Evolutionary conservation across 2,329 filamentous ascomycete genomes (phyloP), one percentile per base, ranked within the genome.

Genomic region (Fusarium sp.): DNA sequence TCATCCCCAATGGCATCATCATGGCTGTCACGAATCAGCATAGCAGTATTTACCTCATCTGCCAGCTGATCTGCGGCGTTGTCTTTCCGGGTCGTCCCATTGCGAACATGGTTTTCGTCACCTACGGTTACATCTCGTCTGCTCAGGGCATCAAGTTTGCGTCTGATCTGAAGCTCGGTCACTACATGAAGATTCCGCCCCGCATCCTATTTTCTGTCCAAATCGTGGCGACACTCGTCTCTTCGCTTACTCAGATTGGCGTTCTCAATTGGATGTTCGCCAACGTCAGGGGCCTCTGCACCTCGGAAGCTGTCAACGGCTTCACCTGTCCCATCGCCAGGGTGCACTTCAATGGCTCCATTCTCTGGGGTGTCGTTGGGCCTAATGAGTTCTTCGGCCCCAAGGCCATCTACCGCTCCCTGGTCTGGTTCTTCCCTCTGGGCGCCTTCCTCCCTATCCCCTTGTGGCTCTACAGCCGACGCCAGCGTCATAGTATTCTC

Each of bases 21-120:
- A 97, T 96, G 92, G 94, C 94, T 15, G 94, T 97, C 71, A 97
- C 94, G 10, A 97, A 96, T 78, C 93, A 95, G 77, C 93, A 96
- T 79, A 94, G 90, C 79, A 94, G 91, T 78, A 93, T 95, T 71
- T 96, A 95, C 78, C 87, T 96, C 37, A 93, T 96, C 73, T 95
- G 93, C 78, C 94, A 96, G 80, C 87, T 97, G 61, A 91, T 96
- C 69, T 95, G 93, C 68, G 94, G 94, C 57, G 90, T 88, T 53
- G 85, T 94, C 15, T 97, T 97, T 77, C 94, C 94, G 1, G 94
- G 94, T 30, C 91, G 92, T 1, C 94, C 94, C 1, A 93, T 97
- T 11, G 94, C 94, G 53, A 96, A 97, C 79, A 97, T 97, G 94
- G 93, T 97, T 37, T 97, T 97, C 75, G 93, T 95, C 50, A 96